phyloP scores from a whole-genome alignment of 768 basidiomycete species.

The Naematelia encephala region DNA sequence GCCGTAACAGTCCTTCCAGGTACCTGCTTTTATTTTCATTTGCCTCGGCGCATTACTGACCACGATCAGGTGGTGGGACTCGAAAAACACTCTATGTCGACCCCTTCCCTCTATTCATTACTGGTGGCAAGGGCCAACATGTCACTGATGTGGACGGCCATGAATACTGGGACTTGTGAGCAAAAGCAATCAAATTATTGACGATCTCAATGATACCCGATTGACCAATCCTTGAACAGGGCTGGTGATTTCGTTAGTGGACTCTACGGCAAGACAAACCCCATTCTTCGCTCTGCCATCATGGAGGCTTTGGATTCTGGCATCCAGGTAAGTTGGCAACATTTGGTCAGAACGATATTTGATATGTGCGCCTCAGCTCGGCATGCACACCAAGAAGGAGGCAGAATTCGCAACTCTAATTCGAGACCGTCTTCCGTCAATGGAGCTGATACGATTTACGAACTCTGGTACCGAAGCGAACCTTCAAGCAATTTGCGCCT shows the following conservation, averaged over 20 bases:
- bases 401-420: constrained; percentile 11
- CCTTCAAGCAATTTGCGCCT: constrained; percentile 15
- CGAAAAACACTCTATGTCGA: too few species aligned
- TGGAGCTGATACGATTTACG: constrained; percentile 21
- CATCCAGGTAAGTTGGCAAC: too few species aligned
- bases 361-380: too few species aligned
- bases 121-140: too few species aligned
- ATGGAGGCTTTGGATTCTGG: constrained; percentile 17
- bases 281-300: constrained; percentile 17
- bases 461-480: constrained; percentile 30
- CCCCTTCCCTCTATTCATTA: too few species aligned
- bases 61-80: too few species aligned
- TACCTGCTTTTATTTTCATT: too few species aligned
- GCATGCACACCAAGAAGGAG: constrained; percentile 20
- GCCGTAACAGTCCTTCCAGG: too few species aligned
- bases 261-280: constrained; percentile 24
- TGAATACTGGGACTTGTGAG: constrained; percentile 21
- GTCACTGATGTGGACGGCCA: too few species aligned
- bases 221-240: background rate
- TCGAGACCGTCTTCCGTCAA: constrained; percentile 15
- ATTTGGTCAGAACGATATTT: too few species aligned
- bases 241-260: constrained; percentile 22
- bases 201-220: too few species aligned
- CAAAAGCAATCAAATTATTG: background rate
- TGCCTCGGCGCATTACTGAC: too few species aligned